Evolutionary conservation across 2,329 filamentous ascomycete genomes (phyloP), one percentile per base, ranked within the genome.

Genomic region (Fusarium kyushuense): DNA sequence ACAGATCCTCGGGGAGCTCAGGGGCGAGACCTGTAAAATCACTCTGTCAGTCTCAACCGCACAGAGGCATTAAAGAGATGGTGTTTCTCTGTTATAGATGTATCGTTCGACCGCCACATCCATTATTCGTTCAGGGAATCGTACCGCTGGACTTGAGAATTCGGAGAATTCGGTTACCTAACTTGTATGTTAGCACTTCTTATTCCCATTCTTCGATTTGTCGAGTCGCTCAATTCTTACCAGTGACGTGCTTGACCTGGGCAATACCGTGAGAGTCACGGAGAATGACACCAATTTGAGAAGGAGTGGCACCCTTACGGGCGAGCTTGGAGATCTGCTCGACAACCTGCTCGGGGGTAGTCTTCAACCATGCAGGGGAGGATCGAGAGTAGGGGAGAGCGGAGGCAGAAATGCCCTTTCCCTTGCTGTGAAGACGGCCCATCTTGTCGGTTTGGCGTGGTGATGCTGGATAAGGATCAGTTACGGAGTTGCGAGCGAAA

Each of bases 261-360:
- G 96, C 93, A 84, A 99, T 89, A 82, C 96, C 96, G 87, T 99
- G 96, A 81, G 91, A 94, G 86, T 99, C 96, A 87, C 96, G 90
- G 82, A 99, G 93, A 79, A 98, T 87, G 81, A 98, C 95, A 92
- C 96, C 96, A 79, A 99, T 99, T 89, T 98, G 95, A 73, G 94
- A 97, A 78, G 96, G 96, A 75, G 95, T 97, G 76, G 93, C 93
- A 87, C 96, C 96, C 92, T 98, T 98, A 87, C 93, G 94, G 81
- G 96, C 96, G 82, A 98, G 92, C 89, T 97, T 97, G 87, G 92
- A 94, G 87, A 99, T 99, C 87, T 98, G 94, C 82, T 99, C 96
- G 78, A 97, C 93, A 83, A 99, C 94, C 87, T 97, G 93, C 79
- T 97, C 94, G 81, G 96, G 94, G 77, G 94, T 97, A 86, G 93